These are phyloP conservation scores for Colletotrichum sidae DNA, from an alignment of 2,329 filamentous ascomycete species.

Conservation along the genomic window DNA sequence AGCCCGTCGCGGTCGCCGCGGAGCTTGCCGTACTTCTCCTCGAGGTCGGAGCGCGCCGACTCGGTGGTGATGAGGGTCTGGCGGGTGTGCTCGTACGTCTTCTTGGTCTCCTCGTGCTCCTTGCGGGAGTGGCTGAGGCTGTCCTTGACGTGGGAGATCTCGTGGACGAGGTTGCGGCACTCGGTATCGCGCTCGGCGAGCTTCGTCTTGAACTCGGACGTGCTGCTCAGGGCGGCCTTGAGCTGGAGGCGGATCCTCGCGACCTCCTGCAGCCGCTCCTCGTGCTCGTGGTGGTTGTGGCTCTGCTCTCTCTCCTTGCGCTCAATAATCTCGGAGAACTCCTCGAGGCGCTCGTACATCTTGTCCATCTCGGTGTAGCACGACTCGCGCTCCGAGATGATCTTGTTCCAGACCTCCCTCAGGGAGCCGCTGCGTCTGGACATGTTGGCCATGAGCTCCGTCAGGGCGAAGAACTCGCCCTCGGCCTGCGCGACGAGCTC, in stretches of 20 bases:
- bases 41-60: constrained; percentile 19
- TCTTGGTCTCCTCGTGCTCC: constrained; percentile 28
- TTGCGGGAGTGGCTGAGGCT: constrained; percentile 13
- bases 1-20: constrained; percentile 24
- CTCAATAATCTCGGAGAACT: constrained; percentile 25
- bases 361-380: constrained; percentile 28
- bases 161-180: constrained; percentile 18
- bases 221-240: constrained; percentile 10
- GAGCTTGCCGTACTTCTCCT: constrained; percentile 13
- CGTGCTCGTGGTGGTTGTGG: constrained; percentile 21
- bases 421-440: constrained; percentile 21
- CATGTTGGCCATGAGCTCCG: constrained; percentile 32
- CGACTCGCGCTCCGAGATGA: constrained; percentile 26
- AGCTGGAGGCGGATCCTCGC: constrained; percentile 23
- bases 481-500: constrained; percentile 31
- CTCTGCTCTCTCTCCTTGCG: constrained; percentile 25
- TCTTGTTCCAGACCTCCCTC: constrained; percentile 31
- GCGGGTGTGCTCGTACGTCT: constrained; percentile 19
- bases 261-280: constrained; percentile 28
- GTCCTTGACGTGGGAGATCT: constrained; percentile 21
- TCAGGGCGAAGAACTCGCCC: constrained; percentile 29
- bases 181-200: constrained; percentile 22
- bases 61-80: constrained; percentile 12
- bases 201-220: constrained; percentile 25
- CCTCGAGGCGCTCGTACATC: constrained; percentile 26